Conservation (phyloP, 2,329 filamentous ascomycete genomes). For the Venturia carpophila region DNA sequence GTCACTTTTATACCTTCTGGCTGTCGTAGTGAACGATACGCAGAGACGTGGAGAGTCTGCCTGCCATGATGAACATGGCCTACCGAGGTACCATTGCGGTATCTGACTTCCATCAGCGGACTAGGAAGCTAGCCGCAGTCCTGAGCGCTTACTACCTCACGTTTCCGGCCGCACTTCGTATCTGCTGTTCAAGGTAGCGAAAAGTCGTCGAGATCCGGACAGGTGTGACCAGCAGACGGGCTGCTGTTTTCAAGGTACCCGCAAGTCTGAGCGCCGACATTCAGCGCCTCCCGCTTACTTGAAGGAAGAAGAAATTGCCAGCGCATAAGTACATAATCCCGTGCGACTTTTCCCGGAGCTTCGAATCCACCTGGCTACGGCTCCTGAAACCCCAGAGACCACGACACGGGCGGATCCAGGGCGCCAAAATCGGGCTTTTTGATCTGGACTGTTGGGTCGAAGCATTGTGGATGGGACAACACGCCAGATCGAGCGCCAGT, state of each 20-base stretch:
- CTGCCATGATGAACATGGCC: too few relatives aligned
- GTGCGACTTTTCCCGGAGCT: neutral
- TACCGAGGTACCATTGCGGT: too few relatives aligned
- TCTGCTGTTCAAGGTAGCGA: neutral
- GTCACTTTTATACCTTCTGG: too few relatives aligned
- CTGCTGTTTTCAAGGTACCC: neutral
- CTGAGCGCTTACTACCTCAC: neutral
- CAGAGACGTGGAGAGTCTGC: neutral
- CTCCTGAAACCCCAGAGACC: neutral
- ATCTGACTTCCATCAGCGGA: neutral
- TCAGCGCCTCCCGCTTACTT: neutral
- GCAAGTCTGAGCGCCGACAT: too few relatives aligned
- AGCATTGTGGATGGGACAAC: neutral
- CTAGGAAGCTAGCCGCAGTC: neutral
- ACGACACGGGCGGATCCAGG: neutral
- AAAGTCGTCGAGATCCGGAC: neutral
- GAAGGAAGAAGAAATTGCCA: neutral
- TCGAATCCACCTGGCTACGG: neutral
- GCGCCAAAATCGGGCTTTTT: neutral
- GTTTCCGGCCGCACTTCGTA: neutral
- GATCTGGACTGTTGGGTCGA: neutral
- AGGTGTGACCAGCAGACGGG: neutral
- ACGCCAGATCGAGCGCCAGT: neutral
- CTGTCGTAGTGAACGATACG: too few relatives aligned
- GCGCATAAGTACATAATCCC: neutral